Conservation (phyloP, 106 monocot genomes). For the Phalaenopsis equestris region DNA sequence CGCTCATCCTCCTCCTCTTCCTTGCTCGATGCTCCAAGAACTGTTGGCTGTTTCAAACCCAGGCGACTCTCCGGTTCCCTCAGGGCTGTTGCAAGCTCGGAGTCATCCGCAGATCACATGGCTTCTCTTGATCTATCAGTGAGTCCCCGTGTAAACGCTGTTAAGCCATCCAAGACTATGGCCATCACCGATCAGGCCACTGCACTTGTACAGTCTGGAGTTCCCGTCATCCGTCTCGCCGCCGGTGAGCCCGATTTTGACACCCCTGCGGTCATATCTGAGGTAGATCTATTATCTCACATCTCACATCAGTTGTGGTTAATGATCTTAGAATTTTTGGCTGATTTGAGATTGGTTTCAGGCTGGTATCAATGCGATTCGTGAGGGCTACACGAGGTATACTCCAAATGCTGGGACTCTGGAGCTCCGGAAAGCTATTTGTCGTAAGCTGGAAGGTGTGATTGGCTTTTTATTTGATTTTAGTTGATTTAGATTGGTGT, state of each 20-base stretch:
- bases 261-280: conserved; percentile 52
- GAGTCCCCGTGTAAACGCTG: conserved; percentile 70
- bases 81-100: neutral
- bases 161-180: conserved; percentile 95
- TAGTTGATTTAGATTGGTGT: neutral
- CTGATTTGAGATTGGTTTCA: conserved; percentile 10
- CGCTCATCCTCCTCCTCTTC: neutral
- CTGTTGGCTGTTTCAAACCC: neutral
- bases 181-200: conserved; percentile 90
- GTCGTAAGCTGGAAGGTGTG: conserved; percentile 68
- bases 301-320: neutral
- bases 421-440: conserved; percentile 85
- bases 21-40: neutral
- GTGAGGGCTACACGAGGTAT: conserved; percentile 74
- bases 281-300: conserved; percentile 31
- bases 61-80: neutral
- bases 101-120: neutral
- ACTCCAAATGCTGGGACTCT: conserved; percentile 86
- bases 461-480: neutral
- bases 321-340: neutral
- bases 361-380: conserved; percentile 92
- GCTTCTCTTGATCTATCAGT: conserved; percentile 44
- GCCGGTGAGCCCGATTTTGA: conserved; percentile 96
- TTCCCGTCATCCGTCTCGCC: conserved; percentile 79
- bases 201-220: conserved; percentile 78